phyloP scores from a whole-genome alignment of 768 basidiomycete genomes.

The Sporobolomyces pararoseus region DNA sequence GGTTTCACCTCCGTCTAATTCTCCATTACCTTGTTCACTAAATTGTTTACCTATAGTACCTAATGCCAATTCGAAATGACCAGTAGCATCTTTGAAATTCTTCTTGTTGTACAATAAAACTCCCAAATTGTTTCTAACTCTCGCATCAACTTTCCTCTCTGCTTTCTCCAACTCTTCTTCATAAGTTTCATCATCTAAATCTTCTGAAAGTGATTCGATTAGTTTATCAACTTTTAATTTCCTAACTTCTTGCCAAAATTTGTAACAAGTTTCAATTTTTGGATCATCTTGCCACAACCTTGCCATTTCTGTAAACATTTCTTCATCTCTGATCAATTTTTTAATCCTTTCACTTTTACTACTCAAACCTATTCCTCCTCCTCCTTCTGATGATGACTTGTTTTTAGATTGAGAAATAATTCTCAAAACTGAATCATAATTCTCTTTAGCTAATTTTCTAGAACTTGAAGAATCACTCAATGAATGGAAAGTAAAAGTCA shows the following conservation, averaged over 20 bases:
- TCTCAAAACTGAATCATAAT: conserved; percentile 71
- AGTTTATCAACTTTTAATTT: conserved; percentile 43
- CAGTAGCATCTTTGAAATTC: conserved; percentile 56
- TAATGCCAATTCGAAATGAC: conserved; percentile 70
- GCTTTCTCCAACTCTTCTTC: conserved; percentile 42
- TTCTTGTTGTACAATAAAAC: conserved; percentile 40
- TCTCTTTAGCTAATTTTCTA: conserved; percentile 67
- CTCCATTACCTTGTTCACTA: conserved; percentile 49
- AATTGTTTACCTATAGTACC: conserved; percentile 55
- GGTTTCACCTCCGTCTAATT: background rate
- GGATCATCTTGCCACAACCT: conserved; percentile 76
- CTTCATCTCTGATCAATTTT: conserved; percentile 57
- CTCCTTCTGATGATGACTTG: too few relatives aligned
- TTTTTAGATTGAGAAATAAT: conserved; percentile 59
- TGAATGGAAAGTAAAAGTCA: conserved; percentile 62
- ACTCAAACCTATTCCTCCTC: background rate
- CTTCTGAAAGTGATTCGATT: conserved; percentile 33
- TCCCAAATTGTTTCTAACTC: conserved; percentile 46
- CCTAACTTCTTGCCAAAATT: conserved; percentile 67
- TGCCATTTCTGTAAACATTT: conserved; percentile 87
- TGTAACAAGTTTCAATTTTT: conserved; percentile 66
- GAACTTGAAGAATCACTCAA: conserved; percentile 68
- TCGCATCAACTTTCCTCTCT: conserved; percentile 30
- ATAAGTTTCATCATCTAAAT: conserved; percentile 19
- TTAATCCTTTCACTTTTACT: conserved; percentile 36